Evolutionary conservation across 2,329 filamentous ascomycete genomes (phyloP).

Genomic region (Diaporthe sp.): DNA sequence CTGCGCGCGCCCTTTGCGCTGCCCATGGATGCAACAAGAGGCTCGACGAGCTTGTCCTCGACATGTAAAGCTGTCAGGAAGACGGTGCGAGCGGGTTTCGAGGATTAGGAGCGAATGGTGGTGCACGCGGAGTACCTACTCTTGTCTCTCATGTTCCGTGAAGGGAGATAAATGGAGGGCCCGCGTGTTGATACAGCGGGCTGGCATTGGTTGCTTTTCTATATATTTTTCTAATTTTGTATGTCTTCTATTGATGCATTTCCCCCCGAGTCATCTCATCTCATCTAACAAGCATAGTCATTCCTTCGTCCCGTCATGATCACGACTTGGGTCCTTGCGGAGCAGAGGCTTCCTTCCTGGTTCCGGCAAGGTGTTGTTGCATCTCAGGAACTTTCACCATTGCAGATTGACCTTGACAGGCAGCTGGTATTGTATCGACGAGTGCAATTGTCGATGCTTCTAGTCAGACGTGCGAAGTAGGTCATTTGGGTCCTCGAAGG

Average conservation of each 20-base stretch:
- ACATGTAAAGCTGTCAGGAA: neutral
- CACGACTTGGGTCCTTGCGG: neutral
- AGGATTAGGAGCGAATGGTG: neutral
- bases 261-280: neutral
- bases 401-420: neutral
- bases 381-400: neutral
- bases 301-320: neutral
- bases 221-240: neutral
- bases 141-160: neutral
- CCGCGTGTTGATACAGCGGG: neutral
- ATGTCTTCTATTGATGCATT: neutral
- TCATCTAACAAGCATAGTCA: neutral
- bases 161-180: neutral
- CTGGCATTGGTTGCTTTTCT: neutral
- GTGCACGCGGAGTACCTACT: neutral
- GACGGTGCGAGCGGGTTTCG: neutral
- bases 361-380: neutral
- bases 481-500: slow-evolving; percentile 5
- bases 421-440: slow-evolving; percentile 16
- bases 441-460: slow-evolving; percentile 22
- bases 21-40: neutral
- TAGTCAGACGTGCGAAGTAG: neutral
- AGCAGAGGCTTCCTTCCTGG: neutral
- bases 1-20: too few relatives aligned
- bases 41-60: neutral